Percentiles rank a stretch among this genome's conserved stretches.
Conservation (phyloP, 164 flowering plant species). For the Hamamelis virginiana region DNA sequence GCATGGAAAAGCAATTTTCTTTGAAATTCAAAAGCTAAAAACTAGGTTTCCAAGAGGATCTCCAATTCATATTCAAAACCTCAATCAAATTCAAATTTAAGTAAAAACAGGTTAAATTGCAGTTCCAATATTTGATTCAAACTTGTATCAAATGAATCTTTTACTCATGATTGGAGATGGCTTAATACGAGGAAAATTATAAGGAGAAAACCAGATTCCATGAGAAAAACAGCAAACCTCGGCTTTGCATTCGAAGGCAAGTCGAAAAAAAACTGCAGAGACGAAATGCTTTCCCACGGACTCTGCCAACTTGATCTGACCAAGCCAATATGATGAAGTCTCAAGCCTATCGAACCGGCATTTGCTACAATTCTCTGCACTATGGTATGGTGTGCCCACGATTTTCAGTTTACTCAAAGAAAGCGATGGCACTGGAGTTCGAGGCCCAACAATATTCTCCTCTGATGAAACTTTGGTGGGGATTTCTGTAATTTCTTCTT, state of each 20-base stretch:
- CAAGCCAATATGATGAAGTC: slow-evolving; percentile 45
- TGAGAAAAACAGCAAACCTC: slow-evolving; percentile 28
- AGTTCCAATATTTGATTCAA: no score
- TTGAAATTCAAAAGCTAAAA: neutral
- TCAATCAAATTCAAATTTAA: no score
- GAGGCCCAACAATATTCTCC: slow-evolving; percentile 6
- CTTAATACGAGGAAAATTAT: neutral
- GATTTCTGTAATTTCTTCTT: slow-evolving; percentile 11
- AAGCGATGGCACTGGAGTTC: slow-evolving; percentile 24
- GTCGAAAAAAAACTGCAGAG: slow-evolving; percentile 38
- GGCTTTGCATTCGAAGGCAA: slow-evolving; percentile 38
- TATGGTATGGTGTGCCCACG: slow-evolving; percentile 31
- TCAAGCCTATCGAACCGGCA: slow-evolving; percentile 45
- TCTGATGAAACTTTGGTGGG: neutral
- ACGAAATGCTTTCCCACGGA: slow-evolving; percentile 42
- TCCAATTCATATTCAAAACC: no score
- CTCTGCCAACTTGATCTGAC: slow-evolving; percentile 48
- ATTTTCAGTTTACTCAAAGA: slow-evolving; percentile 9
- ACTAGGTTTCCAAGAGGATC: neutral
- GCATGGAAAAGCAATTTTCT: no score
- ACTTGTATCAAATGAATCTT: no score
- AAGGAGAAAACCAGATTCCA: neutral
- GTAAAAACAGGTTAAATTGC: no score
- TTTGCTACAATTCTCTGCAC: slow-evolving; percentile 43
- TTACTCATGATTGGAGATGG: no score